Percentiles rank a stretch among this genome's conserved stretches.
These are phyloP conservation scores for Capsicum baccatum DNA, from an alignment of 257 asterid species.

Conservation along the genomic window DNA sequence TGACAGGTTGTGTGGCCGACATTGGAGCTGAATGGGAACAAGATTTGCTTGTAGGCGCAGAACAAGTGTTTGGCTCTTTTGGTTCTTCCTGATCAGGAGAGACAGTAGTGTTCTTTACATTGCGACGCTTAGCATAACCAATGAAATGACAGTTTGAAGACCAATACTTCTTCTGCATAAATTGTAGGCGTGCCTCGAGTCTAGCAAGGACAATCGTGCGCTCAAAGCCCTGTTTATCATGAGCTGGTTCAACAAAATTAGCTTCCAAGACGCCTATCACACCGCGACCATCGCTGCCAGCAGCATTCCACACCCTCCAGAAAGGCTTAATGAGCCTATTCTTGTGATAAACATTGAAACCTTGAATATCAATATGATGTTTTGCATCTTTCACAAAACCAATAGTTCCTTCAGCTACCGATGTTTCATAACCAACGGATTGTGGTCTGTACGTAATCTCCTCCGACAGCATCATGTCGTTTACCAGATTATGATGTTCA, in stretches of 20 bases:
- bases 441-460: constrained; percentile 56
- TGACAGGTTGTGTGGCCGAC: neutral
- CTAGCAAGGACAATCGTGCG: constrained; percentile 27
- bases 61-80: neutral
- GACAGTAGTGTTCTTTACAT: constrained; percentile 9
- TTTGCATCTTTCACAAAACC: constrained; percentile 79
- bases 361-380: constrained; percentile 78
- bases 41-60: neutral
- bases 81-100: neutral
- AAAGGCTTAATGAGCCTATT: constrained; percentile 89
- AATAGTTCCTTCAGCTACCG: constrained; percentile 54
- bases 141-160: constrained; percentile 31
- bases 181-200: constrained; percentile 30
- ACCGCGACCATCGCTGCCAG: constrained; percentile 91
- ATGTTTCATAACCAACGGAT: constrained; percentile 39
- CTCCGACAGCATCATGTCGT: constrained; percentile 50
- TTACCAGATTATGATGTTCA: constrained; percentile 58
- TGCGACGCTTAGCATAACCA: constrained; percentile 35
- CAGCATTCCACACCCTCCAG: constrained; percentile 92
- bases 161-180: constrained; percentile 33
- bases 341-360: constrained; percentile 83
- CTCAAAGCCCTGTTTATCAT: constrained; percentile 36
- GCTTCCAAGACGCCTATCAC: constrained; percentile 54
- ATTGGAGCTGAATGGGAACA: neutral
- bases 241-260: constrained; percentile 35